Evolutionary conservation across 1,284 basidiomycete genomes (phyloP).

Genomic region (Peniophora sp.): DNA sequence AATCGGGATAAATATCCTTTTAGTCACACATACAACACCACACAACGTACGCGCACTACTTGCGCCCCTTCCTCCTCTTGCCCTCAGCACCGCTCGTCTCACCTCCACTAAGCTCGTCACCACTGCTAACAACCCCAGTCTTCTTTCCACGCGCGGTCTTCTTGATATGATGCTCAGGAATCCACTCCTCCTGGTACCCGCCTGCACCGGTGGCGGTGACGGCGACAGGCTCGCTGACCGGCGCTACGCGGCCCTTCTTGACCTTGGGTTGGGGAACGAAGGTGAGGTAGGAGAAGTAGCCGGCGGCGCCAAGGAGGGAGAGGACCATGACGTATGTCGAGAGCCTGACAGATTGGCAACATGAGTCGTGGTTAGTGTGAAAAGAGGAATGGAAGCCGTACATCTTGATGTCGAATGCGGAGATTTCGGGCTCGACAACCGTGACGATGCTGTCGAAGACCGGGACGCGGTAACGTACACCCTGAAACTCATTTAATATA

Average conservation of each 20-base stretch:
- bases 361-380: constrained; percentile 4
- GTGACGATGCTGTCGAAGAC: constrained; percentile 78
- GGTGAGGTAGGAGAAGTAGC: constrained; percentile 62
- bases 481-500: constrained; percentile 25
- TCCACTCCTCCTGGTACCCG: constrained; percentile 89
- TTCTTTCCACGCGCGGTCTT: constrained; percentile 46
- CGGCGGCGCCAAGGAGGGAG: constrained; percentile 55
- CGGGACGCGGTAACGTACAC: constrained; percentile 49
- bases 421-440: constrained; percentile 75
- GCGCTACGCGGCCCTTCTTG: constrained; percentile 30
- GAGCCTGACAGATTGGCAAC: constrained; percentile 34
- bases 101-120: constrained; percentile 57
- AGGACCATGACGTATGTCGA: constrained; percentile 71
- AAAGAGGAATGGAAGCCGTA: constrained; percentile 27
- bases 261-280: constrained; percentile 61
- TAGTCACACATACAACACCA: too few species aligned
- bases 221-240: constrained; percentile 29
- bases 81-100: constrained; percentile 54
- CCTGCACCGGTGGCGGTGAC: constrained; percentile 64
- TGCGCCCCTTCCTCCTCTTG: constrained; percentile 51
- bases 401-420: constrained; percentile 79
- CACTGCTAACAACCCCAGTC: constrained; percentile 43
- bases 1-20: too few species aligned
- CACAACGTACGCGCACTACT: constrained; percentile 29
- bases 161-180: constrained; percentile 80